Base-by-base conservation (phyloP, 1,284 basidiomycete genomes). In the Ustilago nuda region DNA sequence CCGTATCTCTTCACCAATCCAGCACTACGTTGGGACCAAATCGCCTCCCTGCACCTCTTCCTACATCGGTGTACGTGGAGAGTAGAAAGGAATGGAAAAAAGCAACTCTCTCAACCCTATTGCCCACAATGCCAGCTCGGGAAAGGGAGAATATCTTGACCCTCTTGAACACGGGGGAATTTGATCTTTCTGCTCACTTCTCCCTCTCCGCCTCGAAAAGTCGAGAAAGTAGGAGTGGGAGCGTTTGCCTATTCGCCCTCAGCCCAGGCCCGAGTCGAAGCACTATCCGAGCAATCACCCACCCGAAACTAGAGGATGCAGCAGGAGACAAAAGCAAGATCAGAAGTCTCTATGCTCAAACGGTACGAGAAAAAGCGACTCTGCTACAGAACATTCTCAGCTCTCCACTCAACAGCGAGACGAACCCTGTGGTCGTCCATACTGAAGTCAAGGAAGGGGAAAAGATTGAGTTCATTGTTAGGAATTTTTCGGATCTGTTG, bases 271-370 rank as follows among this genome's bases (percentile, higher is more conserved):
- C 82, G 0, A 1, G 23, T 5, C 65, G 64, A 8, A 74, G 74
- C 30, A 50, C 33, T 4, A 55, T 81, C 17, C 66, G 63, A 0
- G 30, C 58, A 4, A 53, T 74, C 56, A 71, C 69, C 6, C 68
- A 72, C 37, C 66, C 74, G 4, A 33, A 23, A 2, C 37, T 51
- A 32, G 30, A 30, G 13, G 19, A 27, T 32, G 33, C 45, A 17
- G 35, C 35, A 1, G 50, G 33, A 1, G 54, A 37, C 5, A 50
- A 51, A 4, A 32, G 53, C 27, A 54, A 56, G 15, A 52, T 74
- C 4, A 52, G 80, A 4, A 79, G 73, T 56, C 61, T 84, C 54
- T 84, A 83, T 68, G 80, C 68, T 15, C 65, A 82, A 60, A 82
- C 83, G 36, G 59, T 67, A 0, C 58, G 61, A 35, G 78, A 81